Evolutionary conservation across 1,284 basidiomycete genomes (phyloP), one percentile per base, ranked within the genome.

Genomic region (Sutorius eximius): DNA sequence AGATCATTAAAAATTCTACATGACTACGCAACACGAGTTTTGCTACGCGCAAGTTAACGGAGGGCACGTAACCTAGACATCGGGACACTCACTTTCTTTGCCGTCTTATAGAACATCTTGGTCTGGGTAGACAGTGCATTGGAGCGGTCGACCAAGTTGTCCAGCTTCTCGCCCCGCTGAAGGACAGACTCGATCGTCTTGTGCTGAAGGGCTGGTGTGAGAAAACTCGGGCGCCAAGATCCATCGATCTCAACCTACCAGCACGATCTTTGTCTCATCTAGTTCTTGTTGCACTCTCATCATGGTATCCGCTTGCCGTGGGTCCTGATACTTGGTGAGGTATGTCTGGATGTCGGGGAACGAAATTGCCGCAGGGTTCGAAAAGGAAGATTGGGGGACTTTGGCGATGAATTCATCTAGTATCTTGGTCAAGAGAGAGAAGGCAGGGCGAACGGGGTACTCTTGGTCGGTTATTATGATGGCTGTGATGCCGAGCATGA

Each of bases 161-260:
- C 96, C 45, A 99, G 82, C 75, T 95, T 97, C 82, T 99, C 96
- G 40, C 97, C 97, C 33, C 97, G 85, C 72, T 97, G 88, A 36
- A 99, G 81, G 3, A 99, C 96, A 3, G 91, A 93, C 71, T 99
- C 97, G 67, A 99, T 99, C 15, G 97, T 99, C 82, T 99, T 98
- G 82, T 99, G 97, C 92, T 96, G 67, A 45, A 58, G 29, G 51
- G 49, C 4, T 33, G n/a, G 36, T 20, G 51, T 54, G 24, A 54
- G 45, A 46, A 18, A 47, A 33, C 34, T 18, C 6, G 20, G 5
- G 5, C 18, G 29, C 15, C 0, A 11, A 45, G 27, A 37, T 27
- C 32, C 36, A 32, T 20, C 30, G 27, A 16, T 30, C 33, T 42
- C 16, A 45, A 42, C 56, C 24, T 62, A 95, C 93, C 72, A 98